phyloP scores from a whole-genome alignment of 352 stramenopile genomes.

The Chrysophaeum taylorii region DNA sequence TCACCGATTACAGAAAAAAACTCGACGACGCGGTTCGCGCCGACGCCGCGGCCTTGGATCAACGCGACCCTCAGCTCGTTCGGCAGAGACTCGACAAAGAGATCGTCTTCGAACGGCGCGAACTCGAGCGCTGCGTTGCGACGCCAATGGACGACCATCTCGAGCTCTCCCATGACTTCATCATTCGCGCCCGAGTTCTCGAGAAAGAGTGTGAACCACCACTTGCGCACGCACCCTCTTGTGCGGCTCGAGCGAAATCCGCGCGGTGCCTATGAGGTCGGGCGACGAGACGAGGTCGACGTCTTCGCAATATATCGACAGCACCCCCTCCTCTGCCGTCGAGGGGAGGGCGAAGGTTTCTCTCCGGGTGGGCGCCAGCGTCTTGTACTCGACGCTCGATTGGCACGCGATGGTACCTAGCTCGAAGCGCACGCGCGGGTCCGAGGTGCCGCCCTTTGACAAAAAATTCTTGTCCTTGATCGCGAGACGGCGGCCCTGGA shows the following conservation, averaged over 20 bases:
- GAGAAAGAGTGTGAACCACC: not conserved
- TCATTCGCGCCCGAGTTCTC: no score
- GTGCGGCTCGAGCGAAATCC: not conserved
- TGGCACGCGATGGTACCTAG: not conserved
- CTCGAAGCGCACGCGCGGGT: not conserved
- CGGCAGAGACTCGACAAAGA: not conserved
- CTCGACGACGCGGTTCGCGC: no score
- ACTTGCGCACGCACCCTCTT: not conserved
- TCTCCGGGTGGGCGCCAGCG: not conserved
- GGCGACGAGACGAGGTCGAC: not conserved
- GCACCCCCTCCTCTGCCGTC: not conserved
- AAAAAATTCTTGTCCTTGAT: constrained; percentile 7
- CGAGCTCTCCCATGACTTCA: not conserved
- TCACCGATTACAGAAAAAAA: no score
- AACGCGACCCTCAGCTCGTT: constrained; percentile 4
- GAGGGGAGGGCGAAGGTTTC: not conserved
- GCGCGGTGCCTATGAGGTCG: not conserved
- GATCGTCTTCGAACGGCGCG: not conserved
- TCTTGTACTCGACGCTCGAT: not conserved
- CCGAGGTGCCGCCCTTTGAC: not conserved
- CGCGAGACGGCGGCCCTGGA: not conserved
- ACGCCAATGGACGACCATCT: constrained; percentile 2
- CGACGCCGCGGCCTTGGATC: not conserved
- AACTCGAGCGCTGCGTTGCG: not conserved
- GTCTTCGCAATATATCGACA: not conserved